Percentiles rank a stretch among this genome's conserved stretches.
phyloP scores from a whole-genome alignment of 2,329 filamentous ascomycete genomes.

The Calonectria pseudoturangicola region DNA sequence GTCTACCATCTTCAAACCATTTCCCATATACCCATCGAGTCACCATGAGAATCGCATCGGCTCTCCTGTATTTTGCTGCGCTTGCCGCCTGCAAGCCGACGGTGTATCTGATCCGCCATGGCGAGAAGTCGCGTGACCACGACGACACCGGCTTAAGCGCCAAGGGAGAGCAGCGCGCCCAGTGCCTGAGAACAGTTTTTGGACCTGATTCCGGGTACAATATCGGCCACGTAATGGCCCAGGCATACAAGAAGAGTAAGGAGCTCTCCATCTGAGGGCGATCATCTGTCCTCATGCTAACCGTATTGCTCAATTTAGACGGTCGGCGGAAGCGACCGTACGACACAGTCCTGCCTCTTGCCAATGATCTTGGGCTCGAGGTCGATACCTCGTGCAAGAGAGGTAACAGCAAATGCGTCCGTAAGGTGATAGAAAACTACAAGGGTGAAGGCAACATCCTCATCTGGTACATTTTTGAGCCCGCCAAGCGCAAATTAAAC shows the following conservation, averaged over 20 bases:
- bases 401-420: not conserved
- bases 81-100: slow-evolving; percentile 3
- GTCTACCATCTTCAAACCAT: not conserved
- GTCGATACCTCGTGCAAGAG: slow-evolving; percentile 5
- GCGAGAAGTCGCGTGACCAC: not conserved
- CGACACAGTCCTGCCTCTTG: slow-evolving; percentile 8
- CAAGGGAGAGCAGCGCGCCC: not conserved
- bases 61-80: not conserved
- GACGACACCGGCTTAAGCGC: not conserved
- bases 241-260: slow-evolving; percentile 7
- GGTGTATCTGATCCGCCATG: slow-evolving; percentile 1
- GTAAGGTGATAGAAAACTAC: not conserved
- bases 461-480: not conserved
- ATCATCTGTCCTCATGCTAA: no score
- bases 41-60: not conserved
- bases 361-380: not conserved
- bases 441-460: slow-evolving; percentile 5
- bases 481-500: not conserved
- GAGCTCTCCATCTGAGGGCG: not conserved
- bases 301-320: not conserved
- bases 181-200: not conserved
- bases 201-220: not conserved
- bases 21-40: no score
- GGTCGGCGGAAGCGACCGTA: slow-evolving; percentile 5
- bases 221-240: slow-evolving; percentile 1